Evolutionary conservation across 306 rosid species (phyloP).

Genomic region (Mimosa bimucronata): DNA sequence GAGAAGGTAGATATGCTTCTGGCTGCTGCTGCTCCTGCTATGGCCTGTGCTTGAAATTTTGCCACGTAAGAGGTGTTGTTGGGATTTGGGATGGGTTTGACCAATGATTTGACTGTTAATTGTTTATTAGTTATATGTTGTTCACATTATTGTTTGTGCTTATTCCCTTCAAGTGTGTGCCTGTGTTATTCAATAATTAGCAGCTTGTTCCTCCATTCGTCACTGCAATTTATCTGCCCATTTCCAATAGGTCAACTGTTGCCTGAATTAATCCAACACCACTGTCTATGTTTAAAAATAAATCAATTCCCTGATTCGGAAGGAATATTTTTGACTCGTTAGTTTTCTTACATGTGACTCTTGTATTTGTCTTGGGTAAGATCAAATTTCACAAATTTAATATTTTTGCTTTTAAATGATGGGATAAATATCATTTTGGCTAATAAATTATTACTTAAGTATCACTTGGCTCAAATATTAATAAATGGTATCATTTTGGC

Average conservation of each 20-base stretch:
- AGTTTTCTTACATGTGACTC: not conserved
- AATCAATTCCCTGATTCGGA: not conserved
- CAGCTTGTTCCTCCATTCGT: not conserved
- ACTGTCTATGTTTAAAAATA: not conserved
- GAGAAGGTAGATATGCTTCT: not conserved
- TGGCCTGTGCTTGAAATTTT: not conserved
- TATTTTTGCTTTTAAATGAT: no score
- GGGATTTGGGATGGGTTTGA: constrained; percentile 25
- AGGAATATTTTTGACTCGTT: not conserved
- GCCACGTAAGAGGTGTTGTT: constrained; percentile 1
- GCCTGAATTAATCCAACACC: not conserved
- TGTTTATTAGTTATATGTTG: not conserved
- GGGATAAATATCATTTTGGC: no score
- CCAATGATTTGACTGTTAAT: constrained; percentile 49
- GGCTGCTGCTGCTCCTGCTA: not conserved
- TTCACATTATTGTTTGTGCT: constrained; percentile 1
- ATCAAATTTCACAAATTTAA: no score
- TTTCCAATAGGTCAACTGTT: not conserved
- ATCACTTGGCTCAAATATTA: no score
- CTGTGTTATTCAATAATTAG: constrained; percentile 6
- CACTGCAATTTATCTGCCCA: not conserved
- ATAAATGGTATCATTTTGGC: no score
- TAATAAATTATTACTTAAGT: no score
- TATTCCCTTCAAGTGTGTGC: constrained; percentile 10
- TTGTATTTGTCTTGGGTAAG: not conserved